Conservation (phyloP, 805 yeast genomes). For the Candida coquimbonensis region DNA sequence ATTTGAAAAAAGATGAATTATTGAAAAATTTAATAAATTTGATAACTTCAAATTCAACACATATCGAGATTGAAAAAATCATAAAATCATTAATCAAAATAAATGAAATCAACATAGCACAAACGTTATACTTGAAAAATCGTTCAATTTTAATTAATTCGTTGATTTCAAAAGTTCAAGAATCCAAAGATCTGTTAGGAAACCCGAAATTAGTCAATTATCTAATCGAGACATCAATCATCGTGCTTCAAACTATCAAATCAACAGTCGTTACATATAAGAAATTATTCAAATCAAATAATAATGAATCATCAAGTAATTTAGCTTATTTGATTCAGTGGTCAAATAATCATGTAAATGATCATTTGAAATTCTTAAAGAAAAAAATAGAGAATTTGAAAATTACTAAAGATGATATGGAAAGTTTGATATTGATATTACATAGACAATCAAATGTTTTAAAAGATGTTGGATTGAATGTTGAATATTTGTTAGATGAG, state of each 20-base stretch:
- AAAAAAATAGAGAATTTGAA: conserved; percentile 63
- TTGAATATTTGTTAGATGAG: conserved; percentile 32
- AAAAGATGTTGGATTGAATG: conserved; percentile 61
- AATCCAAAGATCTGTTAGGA: conserved; percentile 41
- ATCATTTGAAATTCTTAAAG: conserved; percentile 51
- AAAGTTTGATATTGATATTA: conserved; percentile 47
- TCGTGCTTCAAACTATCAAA: conserved; percentile 53
- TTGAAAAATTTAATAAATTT: conserved; percentile 29
- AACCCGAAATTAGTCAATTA: conserved; percentile 38
- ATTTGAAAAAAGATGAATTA: conserved; percentile 25
- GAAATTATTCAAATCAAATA: conserved; percentile 37
- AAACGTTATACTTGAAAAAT: conserved; percentile 39
- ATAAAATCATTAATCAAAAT: conserved; percentile 31
- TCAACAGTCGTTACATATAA: conserved; percentile 51
- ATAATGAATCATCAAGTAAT: conserved; percentile 7
- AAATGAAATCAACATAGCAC: conserved; percentile 40
- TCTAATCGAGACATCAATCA: conserved; percentile 54
- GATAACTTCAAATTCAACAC: conserved; percentile 21
- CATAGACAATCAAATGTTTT: conserved; percentile 55
- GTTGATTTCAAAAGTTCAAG: conserved; percentile 40
- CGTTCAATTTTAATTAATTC: conserved; percentile 39
- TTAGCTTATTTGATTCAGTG: conserved; percentile 34
- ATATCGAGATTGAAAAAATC: conserved; percentile 22
- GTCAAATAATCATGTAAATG: conserved; percentile 59
- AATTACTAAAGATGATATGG: conserved; percentile 43